These are phyloP conservation scores for Bretschneidera sinensis DNA, from an alignment of 345 rosid genomes.

Conservation along the genomic window DNA sequence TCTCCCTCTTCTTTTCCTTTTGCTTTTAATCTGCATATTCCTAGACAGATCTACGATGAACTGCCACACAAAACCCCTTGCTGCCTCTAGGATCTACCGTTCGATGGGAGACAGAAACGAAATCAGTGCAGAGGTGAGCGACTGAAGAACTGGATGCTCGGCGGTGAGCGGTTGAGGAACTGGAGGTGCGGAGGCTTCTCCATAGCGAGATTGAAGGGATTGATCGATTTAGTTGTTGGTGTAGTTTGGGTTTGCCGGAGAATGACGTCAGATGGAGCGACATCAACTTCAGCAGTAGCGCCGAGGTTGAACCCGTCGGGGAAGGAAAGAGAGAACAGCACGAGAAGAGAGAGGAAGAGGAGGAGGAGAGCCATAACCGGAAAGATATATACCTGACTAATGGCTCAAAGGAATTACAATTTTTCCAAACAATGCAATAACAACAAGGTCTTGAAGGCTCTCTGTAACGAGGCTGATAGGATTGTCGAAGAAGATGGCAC, in stretches of 20 bases:
- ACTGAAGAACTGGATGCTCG: no score
- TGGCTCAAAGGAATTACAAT: slow-evolving; percentile 82
- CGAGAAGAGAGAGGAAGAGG: slow-evolving; percentile 92
- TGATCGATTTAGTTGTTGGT: not conserved
- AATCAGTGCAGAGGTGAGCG: no score
- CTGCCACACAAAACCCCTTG: no score
- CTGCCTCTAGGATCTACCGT: no score
- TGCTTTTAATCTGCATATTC: no score
- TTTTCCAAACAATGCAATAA: slow-evolving; percentile 95
- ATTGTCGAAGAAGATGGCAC: slow-evolving; percentile 94
- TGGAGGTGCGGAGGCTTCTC: no score
- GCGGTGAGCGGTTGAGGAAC: no score
- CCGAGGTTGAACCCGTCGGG: slow-evolving; percentile 92
- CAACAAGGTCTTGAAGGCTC: slow-evolving; percentile 86
- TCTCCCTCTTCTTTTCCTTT: no score
- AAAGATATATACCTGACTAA: slow-evolving; percentile 74
- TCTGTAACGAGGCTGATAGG: slow-evolving; percentile 94
- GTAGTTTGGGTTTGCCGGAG: slow-evolving; percentile 8
- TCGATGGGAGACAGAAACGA: no score
- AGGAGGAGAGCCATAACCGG: slow-evolving; percentile 91
- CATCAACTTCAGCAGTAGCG: slow-evolving; percentile 54
- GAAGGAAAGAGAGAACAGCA: slow-evolving; percentile 93
- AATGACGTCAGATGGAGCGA: slow-evolving; percentile 96
- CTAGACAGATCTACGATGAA: no score
- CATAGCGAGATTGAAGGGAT: not conserved